Percentiles rank a stretch among this genome's conserved stretches.
Evolutionary conservation across 2,329 filamentous ascomycete genomes (phyloP).

Genomic region (Pleoardoris graminearum): DNA sequence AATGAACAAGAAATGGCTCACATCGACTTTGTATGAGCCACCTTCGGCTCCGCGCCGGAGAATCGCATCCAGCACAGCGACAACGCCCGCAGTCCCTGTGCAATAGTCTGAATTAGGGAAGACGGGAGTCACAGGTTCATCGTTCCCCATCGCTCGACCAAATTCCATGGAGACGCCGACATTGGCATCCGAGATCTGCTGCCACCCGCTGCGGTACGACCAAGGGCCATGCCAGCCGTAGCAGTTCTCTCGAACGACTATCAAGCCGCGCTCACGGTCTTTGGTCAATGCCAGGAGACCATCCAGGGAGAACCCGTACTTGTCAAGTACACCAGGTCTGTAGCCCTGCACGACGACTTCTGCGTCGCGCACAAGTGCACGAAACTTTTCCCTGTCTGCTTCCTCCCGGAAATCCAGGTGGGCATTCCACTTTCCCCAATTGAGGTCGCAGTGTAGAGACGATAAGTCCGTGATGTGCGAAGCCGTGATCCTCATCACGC

Average conservation of each 20-base stretch:
- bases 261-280: constrained; percentile 48
- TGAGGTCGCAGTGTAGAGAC: constrained; percentile 51
- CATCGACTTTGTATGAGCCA: no score
- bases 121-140: no score
- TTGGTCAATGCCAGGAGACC: constrained; percentile 49
- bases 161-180: no score
- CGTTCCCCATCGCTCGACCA: no score
- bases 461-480: constrained; percentile 44
- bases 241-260: constrained; percentile 58
- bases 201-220: constrained; percentile 55
- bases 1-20: no score
- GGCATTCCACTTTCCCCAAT: constrained; percentile 56
- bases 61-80: no score
- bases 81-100: no score
- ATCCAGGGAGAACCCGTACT: constrained; percentile 50
- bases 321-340: constrained; percentile 53
- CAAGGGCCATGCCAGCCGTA: constrained; percentile 58
- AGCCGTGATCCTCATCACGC: constrained; percentile 51
- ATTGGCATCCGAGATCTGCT: constrained; percentile 58
- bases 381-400: constrained; percentile 45
- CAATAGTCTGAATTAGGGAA: no score
- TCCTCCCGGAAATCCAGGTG: constrained; percentile 50
- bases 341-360: constrained; percentile 58
- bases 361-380: constrained; percentile 51
- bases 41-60: no score